Conservation (phyloP, 1,139 yeast genomes). For the Protomyces lactucae-debilis region DNA sequence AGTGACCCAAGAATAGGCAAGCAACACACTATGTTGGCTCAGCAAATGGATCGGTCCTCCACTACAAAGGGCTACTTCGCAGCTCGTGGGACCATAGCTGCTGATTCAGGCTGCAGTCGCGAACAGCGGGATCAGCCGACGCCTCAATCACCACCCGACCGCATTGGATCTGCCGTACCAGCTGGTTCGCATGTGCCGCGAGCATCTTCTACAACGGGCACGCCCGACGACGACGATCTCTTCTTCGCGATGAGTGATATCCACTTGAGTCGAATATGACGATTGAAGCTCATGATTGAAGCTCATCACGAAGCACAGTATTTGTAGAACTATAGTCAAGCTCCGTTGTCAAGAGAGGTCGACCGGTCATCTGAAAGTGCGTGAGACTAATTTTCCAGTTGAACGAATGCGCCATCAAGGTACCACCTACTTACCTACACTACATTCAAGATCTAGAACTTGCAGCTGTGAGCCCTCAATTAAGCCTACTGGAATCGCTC, state of each 20-base stretch:
- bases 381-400: neutral
- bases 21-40: neutral
- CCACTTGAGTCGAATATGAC: neutral
- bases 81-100: neutral
- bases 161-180: no score
- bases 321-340: no score
- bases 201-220: neutral
- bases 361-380: neutral
- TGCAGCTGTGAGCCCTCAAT: neutral
- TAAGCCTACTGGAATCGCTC: no score
- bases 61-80: neutral
- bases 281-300: neutral
- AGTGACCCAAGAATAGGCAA: neutral
- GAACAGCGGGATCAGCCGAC: no score
- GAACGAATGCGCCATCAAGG: neutral
- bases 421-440: no score
- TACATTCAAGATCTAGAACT: neutral
- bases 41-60: neutral
- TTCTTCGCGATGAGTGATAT: constrained; percentile 28
- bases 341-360: neutral
- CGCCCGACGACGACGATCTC: constrained; percentile 25
- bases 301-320: no score
- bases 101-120: no score
- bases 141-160: no score
- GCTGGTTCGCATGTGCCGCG: no score